Percentiles rank a stretch among this genome's conserved stretches.
Evolutionary conservation across 2,329 filamentous ascomycete species (phyloP).

Genomic region (Epichloe uncinata): DNA sequence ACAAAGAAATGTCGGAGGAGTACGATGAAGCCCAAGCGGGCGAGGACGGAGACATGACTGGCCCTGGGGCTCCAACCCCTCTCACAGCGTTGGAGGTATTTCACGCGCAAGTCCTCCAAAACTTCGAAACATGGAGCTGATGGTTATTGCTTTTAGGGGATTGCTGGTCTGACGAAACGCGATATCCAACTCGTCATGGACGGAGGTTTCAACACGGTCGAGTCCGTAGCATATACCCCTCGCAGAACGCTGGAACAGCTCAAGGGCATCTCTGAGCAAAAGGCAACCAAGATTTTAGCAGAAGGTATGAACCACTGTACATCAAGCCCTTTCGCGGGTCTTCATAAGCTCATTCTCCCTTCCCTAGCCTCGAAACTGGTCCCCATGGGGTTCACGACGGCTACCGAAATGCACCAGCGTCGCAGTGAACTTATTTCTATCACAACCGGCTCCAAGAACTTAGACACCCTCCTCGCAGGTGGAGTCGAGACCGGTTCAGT

Average conservation of each 20-base stretch:
- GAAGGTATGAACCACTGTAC: constrained; percentile 51
- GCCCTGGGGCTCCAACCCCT: constrained; percentile 87
- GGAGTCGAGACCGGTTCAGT: constrained; percentile 96
- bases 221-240: constrained; percentile 86
- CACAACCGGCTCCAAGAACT: constrained; percentile 92
- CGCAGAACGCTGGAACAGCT: constrained; percentile 79
- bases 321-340: not conserved
- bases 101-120: not conserved
- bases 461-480: constrained; percentile 87
- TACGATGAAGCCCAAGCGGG: constrained; percentile 51
- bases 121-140: not conserved
- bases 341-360: constrained; percentile 6
- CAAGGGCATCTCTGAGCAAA: constrained; percentile 96
- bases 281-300: constrained; percentile 78
- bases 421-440: constrained; percentile 96
- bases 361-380: constrained; percentile 76
- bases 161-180: constrained; percentile 81
- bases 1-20: constrained; percentile 33
- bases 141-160: constrained; percentile 42
- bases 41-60: constrained; percentile 62
- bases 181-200: constrained; percentile 90
- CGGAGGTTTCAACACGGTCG: constrained; percentile 88
- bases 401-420: constrained; percentile 96
- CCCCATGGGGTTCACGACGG: constrained; percentile 97
- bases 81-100: constrained; percentile 74